Evolutionary conservation across 306 rosid species (phyloP), one percentile per base, ranked within the genome.

Genomic region (Spatholobus suberectus): DNA sequence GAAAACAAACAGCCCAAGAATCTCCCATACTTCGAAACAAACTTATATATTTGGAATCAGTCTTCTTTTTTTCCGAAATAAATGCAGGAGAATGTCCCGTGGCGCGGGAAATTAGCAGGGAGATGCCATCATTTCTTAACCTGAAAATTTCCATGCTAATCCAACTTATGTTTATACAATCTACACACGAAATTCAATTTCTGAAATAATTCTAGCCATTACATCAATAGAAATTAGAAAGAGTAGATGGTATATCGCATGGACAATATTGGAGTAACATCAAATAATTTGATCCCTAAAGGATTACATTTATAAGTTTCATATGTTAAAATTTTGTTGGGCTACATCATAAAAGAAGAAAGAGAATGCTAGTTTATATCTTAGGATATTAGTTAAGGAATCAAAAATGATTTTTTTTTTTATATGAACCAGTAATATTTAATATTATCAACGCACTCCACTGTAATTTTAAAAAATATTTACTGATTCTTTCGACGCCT

Each of bases 71-170:
- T 59, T 74, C 76, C 58, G 67, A 62, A 52, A 80, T 44, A 77
- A 72, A 78, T 85, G 65, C 75, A 78, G 81, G 81, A 85, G 80
- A 84, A 54, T 47, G 65, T 71, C 84, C 72, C 40, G 17, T 70
- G 75, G 78, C 79, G 8, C 20, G 29, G 70, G 47, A 80, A 78
- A 67, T 70, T 37, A 52, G 85, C 58, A 38, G 87, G 70, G 18
- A 44, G 29, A 67, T 13, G 32, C 49, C 54, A 26, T 85, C 89
- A 87, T 74, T 83, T 86, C 12, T 74, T 76, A 70, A 79, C 90
- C 89, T 88, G 90, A 79, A 88, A 88, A 37, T 55, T 73, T 44
- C 15, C 58, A 76, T 41, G 84, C 84, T 17, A 82, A 81, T 78
- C 83, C 44, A 73, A 34, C 62, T 83, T 78, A 66, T 79, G 17